These are phyloP conservation scores for Botrytis medusae DNA, from an alignment of 2,329 filamentous ascomycete genomes.

Conservation along the genomic window DNA sequence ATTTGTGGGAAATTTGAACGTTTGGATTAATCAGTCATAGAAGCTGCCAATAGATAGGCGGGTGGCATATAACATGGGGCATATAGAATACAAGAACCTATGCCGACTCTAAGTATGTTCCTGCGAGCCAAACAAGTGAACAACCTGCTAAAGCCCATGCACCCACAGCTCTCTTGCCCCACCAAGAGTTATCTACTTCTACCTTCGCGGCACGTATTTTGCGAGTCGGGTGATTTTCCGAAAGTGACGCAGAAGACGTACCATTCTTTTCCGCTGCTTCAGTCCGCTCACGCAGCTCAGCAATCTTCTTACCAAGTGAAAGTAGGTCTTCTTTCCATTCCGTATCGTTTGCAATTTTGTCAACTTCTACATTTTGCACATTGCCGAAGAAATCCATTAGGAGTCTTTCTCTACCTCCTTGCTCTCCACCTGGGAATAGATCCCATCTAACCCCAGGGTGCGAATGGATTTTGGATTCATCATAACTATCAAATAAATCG, in stretches of 20 bases:
- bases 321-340: conserved; percentile 72
- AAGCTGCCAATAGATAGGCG: background rate
- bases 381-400: conserved; percentile 99
- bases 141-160: conserved; percentile 62
- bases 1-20: background rate
- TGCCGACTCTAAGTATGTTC: conserved; percentile 49
- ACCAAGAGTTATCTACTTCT: conserved; percentile 65
- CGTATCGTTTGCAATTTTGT: conserved; percentile 49
- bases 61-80: background rate
- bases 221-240: conserved; percentile 26
- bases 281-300: conserved; percentile 46
- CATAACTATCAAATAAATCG: conserved; percentile 94
- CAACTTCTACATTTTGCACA: conserved; percentile 93
- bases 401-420: conserved; percentile 72
- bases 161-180: conserved; percentile 64
- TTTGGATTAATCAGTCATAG: background rate
- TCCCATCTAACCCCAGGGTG: conserved; percentile 92
- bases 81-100: conserved; percentile 10
- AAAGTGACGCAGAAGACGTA: conserved; percentile 27
- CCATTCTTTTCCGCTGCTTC: conserved; percentile 39
- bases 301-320: conserved; percentile 69
- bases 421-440: conserved; percentile 83
- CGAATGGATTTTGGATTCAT: conserved; percentile 90
- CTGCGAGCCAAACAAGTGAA: conserved; percentile 57
- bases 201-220: conserved; percentile 57